Evolutionary conservation across 305 asterid genomes (phyloP).

Genomic region (Fraxinus albicans): DNA sequence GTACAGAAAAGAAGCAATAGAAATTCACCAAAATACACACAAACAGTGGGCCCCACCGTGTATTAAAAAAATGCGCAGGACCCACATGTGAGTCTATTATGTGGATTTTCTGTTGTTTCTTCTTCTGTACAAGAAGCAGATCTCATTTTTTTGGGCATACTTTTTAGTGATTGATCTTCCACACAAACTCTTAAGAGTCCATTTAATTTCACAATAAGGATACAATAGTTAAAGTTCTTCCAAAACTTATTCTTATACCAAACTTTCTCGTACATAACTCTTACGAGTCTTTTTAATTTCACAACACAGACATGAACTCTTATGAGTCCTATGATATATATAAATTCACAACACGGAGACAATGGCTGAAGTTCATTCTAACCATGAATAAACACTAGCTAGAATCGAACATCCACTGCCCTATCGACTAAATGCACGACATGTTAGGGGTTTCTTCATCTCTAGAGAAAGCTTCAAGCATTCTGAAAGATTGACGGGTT

Average conservation of each 20-base stretch:
- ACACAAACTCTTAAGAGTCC: not conserved
- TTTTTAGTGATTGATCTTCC: not conserved
- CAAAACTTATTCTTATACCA: not conserved
- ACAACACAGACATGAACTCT: not conserved
- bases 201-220: not conserved
- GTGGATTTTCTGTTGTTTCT: too few species aligned
- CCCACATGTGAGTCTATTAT: too few species aligned
- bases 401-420: not conserved
- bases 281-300: not conserved
- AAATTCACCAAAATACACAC: too few species aligned
- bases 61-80: too few species aligned
- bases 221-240: not conserved
- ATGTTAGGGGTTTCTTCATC: slow-evolving; percentile 50
- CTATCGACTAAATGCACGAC: slow-evolving; percentile 28
- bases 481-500: slow-evolving; percentile 49
- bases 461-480: slow-evolving; percentile 59
- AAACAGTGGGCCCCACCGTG: too few species aligned
- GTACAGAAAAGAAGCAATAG: too few species aligned
- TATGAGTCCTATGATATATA: not conserved
- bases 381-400: not conserved
- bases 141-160: not conserved
- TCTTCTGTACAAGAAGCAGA: too few species aligned
- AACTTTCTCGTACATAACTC: not conserved
- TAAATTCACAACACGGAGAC: not conserved
- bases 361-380: not conserved